Base-by-base conservation (phyloP, 2,329 filamentous ascomycete genomes). In the Zalaria sp. region DNA sequence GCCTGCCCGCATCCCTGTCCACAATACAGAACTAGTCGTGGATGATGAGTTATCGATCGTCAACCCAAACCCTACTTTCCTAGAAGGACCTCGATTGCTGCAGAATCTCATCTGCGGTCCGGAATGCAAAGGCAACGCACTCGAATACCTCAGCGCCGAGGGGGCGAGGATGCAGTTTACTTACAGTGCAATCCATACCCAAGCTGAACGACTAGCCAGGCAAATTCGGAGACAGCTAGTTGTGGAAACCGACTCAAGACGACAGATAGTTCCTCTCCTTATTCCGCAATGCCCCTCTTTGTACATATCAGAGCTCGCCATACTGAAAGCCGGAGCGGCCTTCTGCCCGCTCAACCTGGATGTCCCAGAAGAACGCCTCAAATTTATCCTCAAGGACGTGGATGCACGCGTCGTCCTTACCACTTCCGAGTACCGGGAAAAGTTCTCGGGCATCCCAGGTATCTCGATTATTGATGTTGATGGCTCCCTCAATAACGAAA, bases 301-400 rank as follows among this genome's bases (percentile, higher is more conserved):
- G 25, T 94, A 94, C 59, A 70, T 91, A 43, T 71, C 83, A 1
- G 73, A 84, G 47, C 60, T 94, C 36, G 86, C 81, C 3, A 75
- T 89, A 41, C 66, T 94, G 37, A 87, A 88, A 58, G 78, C 79
- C 8, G 88, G 88, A 5, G 83, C 75, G 31, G 85, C 85, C 0
- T 94, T 94, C 52, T 94, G 87, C 49, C 87, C 88, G 0, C 64
- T 95, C 43, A 81, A 81, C 46, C 69, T 83, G 38, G 87, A 93
- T 59, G 75, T 80, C 0, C 88, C 88, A 0, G 59, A 68, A 3
- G 85, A 93, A 41, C 72, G 88, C 38, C 69, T 93, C 35, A 74
- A 71, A 39, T 94, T 93, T 56, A 88, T 94, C 39, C 61, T 88
- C 10, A 58, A 73, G n/a, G 86, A 95, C 66, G 74, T 93, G 34